A percentile compares a stretch with the other conserved stretches of the same genome.
phyloP scores from a whole-genome alignment of 2,329 filamentous ascomycete species.

The Orbilia blumenaviensis region DNA sequence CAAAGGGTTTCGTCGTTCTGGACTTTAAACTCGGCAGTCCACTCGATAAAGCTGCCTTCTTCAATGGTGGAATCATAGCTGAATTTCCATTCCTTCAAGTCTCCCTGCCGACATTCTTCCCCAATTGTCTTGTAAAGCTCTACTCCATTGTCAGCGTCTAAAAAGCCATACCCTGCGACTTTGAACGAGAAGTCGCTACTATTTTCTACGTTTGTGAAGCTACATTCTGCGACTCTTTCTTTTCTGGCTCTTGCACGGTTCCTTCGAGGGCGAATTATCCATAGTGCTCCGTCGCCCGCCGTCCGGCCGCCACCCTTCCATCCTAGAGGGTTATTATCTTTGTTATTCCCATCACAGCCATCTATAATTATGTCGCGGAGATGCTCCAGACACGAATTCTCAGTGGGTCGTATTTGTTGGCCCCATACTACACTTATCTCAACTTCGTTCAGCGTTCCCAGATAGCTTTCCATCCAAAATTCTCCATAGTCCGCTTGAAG shows the following conservation, averaged over 20 bases:
- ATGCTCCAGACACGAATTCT: slow-evolving; percentile 5
- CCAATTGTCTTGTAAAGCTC: slow-evolving; percentile 18
- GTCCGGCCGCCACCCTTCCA: slow-evolving; percentile 46
- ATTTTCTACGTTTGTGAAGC: not conserved
- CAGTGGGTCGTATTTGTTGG: not conserved
- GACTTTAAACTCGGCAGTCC: slow-evolving; percentile 3
- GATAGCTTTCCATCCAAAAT: slow-evolving; percentile 34
- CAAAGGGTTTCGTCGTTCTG: not conserved
- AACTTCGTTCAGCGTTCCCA: slow-evolving; percentile 13
- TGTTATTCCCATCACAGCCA: slow-evolving; percentile 28
- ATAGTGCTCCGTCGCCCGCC: not conserved
- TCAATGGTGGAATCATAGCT: not conserved
- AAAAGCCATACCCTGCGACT: slow-evolving; percentile 33
- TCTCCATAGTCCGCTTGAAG: not conserved
- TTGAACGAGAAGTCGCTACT: not conserved
- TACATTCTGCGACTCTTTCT: not conserved
- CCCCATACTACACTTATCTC: slow-evolving; percentile 30
- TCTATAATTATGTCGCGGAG: slow-evolving; percentile 9
- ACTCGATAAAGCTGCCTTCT: not conserved
- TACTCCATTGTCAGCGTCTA: slow-evolving; percentile 32
- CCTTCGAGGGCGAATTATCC: slow-evolving; percentile 25
- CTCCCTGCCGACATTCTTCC: not conserved
- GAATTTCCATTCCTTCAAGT: slow-evolving; percentile 18
- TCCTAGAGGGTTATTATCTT: slow-evolving; percentile 15
- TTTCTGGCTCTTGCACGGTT: not conserved